phyloP scores from a whole-genome alignment of 768 basidiomycete genomes.

The Russula olivacea region DNA sequence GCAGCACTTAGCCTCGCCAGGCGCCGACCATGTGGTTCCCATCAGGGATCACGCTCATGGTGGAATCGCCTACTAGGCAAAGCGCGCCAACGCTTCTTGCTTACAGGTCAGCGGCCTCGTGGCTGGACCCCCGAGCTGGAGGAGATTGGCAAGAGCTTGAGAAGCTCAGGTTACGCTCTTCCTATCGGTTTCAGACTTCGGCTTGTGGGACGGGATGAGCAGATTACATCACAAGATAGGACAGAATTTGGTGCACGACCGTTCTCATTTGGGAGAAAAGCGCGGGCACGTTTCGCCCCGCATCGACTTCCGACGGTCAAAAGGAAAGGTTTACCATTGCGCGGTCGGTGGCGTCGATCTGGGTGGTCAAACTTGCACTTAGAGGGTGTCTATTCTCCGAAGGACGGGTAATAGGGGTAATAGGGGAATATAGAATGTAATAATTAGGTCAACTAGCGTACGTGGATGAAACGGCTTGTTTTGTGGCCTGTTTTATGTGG shows the following conservation, averaged over 20 bases:
- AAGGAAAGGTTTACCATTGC: conserved; percentile 24
- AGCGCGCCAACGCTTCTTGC: conserved; percentile 20
- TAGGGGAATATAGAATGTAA: background rate
- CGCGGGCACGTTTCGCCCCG: background rate
- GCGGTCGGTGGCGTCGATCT: conserved; percentile 7
- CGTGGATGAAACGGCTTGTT: background rate
- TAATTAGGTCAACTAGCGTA: background rate
- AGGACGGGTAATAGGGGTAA: background rate
- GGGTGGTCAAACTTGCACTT: background rate
- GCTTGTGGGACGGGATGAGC: conserved; percentile 14
- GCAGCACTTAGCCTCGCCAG: conserved; percentile 44
- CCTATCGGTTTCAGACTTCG: conserved; percentile 16
- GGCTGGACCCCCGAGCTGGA: conserved; percentile 20
- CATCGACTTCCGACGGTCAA: conserved; percentile 24
- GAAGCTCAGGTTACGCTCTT: conserved; percentile 11
- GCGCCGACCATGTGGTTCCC: conserved; percentile 22
- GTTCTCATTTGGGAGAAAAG: background rate
- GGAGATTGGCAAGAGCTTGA: conserved; percentile 11
- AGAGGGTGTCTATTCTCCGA: background rate
- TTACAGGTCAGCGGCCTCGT: background rate
- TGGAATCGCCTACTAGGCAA: conserved; percentile 27
- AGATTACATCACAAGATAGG: background rate
- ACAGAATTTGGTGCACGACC: background rate
- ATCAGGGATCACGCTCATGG: conserved; percentile 30
- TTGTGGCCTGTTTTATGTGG: background rate